phyloP scores from a whole-genome alignment of 75 land plant species.

The Sequoiadendron giganteum region DNA sequence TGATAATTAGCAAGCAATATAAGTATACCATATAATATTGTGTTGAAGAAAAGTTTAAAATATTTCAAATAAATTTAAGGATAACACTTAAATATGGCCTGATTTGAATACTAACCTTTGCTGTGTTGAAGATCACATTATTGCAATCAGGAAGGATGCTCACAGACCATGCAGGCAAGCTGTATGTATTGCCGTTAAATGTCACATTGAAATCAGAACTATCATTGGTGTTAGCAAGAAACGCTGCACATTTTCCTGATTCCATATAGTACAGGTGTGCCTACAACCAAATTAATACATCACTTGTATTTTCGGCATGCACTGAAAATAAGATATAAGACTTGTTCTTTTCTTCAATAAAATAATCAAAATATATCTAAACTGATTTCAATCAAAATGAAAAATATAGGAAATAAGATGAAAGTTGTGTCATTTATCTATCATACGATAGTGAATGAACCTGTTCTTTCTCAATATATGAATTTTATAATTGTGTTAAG shows the following conservation, averaged over 20 bases:
- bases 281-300: slow-evolving; percentile 35
- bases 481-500: neutral
- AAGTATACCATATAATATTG: neutral
- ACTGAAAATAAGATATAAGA: neutral
- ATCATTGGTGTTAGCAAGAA: slow-evolving; percentile 72
- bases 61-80: neutral
- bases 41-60: neutral
- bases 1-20: neutral
- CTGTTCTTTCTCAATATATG: neutral
- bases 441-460: neutral
- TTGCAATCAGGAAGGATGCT: slow-evolving; percentile 98
- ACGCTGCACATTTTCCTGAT: slow-evolving; percentile 79
- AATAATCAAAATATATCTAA: neutral
- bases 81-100: neutral
- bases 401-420: neutral
- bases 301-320: neutral
- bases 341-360: neutral
- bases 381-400: neutral
- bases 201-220: slow-evolving; percentile 60
- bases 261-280: slow-evolving; percentile 68
- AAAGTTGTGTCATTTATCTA: neutral
- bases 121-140: slow-evolving; percentile 84
- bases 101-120: slow-evolving; percentile 61
- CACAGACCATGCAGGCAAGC: slow-evolving; percentile 95
- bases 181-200: slow-evolving; percentile 67